phyloP scores from a whole-genome alignment of 2,329 filamentous ascomycete species.

The Sarocladiaceae sp. region DNA sequence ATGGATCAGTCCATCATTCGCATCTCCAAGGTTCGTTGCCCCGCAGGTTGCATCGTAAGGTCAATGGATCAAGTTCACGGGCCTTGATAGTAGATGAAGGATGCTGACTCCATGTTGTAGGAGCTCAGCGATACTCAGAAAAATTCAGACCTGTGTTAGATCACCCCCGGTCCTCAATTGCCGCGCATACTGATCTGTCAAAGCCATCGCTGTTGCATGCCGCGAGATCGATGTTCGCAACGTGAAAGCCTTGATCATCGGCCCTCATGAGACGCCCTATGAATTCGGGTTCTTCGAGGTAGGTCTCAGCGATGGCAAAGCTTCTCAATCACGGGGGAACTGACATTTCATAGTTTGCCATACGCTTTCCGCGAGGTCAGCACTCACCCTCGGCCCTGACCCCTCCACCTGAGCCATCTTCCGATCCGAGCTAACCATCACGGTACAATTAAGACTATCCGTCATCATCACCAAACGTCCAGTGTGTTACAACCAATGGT shows the following conservation, averaged over 20 bases:
- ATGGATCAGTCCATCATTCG: conserved; percentile 69
- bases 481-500: conserved; percentile 77
- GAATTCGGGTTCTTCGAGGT: conserved; percentile 98
- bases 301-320: conserved; percentile 10
- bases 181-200: conserved; percentile 1
- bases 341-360: conserved; percentile 51
- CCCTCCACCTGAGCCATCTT: too few relatives aligned
- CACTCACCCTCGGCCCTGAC: too few relatives aligned
- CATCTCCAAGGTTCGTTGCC: conserved; percentile 64
- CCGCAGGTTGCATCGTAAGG: conserved; percentile 16
- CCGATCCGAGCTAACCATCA: too few relatives aligned
- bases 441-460: conserved; percentile 64
- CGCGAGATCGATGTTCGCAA: conserved; percentile 83
- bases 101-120: conserved; percentile 38
- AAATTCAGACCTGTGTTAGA: conserved; percentile 65
- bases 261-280: conserved; percentile 90
- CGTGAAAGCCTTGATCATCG: conserved; percentile 81
- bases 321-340: neutral
- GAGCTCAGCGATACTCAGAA: conserved; percentile 83
- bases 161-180: neutral
- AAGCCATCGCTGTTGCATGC: conserved; percentile 81
- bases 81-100: neutral
- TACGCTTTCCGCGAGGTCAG: conserved; percentile 70
- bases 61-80: conserved; percentile 19
- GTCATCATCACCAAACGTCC: conserved; percentile 53